Evolutionary conservation across 2,329 filamentous ascomycete species (phyloP), one percentile per base, ranked within the genome.

Genomic region (Fusarium sublunatum): DNA sequence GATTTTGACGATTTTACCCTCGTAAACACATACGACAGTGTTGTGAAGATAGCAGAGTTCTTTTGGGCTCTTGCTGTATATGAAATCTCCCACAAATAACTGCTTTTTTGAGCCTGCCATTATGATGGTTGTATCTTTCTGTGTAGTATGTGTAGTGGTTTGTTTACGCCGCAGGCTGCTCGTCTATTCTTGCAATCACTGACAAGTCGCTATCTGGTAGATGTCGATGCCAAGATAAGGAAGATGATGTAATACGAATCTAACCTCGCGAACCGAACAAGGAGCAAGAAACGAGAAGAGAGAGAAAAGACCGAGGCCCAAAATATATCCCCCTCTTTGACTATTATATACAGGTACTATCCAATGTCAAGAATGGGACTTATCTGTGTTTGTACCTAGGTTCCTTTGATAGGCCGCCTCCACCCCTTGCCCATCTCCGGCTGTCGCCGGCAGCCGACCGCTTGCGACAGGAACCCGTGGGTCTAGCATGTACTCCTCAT

Each of bases 1-100:
- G 31, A 87, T 66, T 9, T 79, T 81, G 39, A 79, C 79, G 58
- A 88, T 87, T 46, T 72, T 79, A 45, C 85, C 85, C 0, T 71
- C 65, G 49, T 84, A 79, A n/a, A 87, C 84, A 31, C 77, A 83
- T 10, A 86, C 71, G 2, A 80, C 81, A 1, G 82, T 74, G 46
- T 82, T 70, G 68, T 86, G 81, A 9, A 85, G 69, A 60, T 83
- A 83, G 45, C 83, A 77, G 13, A 88, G 77, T 67, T 82, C 73
- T 53, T 77, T 75, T 4, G 80, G 78, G 12, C 73, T 75, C 61
- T 77, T 81, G 72, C 81, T 80, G 72, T 86, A 83, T 53, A 87
- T 75, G 65, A 87, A 87, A 0, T 81, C 82, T 56, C 85, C 85
- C 34, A 82, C 70, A 64, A 86, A 83, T 19, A 86, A 67, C 67